A percentile compares a stretch with the other conserved stretches of the same genome.
phyloP scores from a whole-genome alignment of 371 early-diverging fungal species.

The Apophysomyces trapeziformis region DNA sequence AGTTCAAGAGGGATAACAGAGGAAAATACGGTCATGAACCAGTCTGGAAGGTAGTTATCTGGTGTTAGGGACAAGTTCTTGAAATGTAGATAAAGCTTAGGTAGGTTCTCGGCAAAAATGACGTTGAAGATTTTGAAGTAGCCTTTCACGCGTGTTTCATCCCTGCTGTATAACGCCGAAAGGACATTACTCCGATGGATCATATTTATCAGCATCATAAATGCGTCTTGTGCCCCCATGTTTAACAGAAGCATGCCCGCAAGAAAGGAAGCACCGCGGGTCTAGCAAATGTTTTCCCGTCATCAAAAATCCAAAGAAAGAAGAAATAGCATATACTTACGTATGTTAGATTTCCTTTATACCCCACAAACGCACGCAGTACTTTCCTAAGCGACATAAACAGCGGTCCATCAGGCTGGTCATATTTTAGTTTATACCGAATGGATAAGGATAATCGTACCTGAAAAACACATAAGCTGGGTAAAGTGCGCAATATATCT shows the following conservation, averaged over 20 bases:
- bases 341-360: conserved; percentile 39
- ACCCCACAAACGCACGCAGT: conserved; percentile 47
- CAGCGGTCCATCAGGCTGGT: conserved; percentile 52
- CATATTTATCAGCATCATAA: conserved; percentile 39
- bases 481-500: conserved; percentile 53
- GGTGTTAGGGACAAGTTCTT: conserved; percentile 54
- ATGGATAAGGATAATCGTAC: conserved; percentile 23
- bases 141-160: conserved; percentile 47
- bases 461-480: conserved; percentile 56
- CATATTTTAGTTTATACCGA: not conserved
- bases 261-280: conserved; percentile 51
- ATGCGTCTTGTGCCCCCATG: conserved; percentile 45
- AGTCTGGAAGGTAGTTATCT: conserved; percentile 52
- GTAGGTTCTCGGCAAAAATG: conserved; percentile 54
- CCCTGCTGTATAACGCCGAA: conserved; percentile 40
- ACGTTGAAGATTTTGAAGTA: conserved; percentile 57
- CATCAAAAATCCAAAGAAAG: not conserved
- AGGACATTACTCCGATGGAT: conserved; percentile 41
- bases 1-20: conserved; percentile 53
- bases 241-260: conserved; percentile 54
- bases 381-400: conserved; percentile 46
- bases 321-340: conserved; percentile 27
- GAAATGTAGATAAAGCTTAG: conserved; percentile 55
- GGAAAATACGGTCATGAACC: conserved; percentile 58
- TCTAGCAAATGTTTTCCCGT: conserved; percentile 21